phyloP scores from a whole-genome alignment of 2,329 filamentous ascomycete genomes.

The Penicillium capsulatum region DNA sequence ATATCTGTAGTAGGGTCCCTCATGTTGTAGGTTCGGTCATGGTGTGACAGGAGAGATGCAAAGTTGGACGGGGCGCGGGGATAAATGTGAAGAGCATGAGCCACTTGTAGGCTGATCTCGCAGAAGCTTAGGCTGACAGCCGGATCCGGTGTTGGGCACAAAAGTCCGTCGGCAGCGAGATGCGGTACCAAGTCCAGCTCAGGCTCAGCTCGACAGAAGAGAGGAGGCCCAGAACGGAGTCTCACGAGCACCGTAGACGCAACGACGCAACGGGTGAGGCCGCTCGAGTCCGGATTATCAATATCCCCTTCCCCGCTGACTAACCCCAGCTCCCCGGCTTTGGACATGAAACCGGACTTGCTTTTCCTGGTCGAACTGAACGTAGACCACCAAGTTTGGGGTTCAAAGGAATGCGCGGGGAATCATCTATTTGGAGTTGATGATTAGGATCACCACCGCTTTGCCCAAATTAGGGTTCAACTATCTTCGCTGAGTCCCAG shows the following conservation, averaged over 20 bases:
- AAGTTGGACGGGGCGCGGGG: constrained; percentile 9
- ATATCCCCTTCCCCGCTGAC: constrained; percentile 6
- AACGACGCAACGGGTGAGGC: constrained; percentile 15
- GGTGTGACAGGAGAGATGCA: constrained; percentile 19
- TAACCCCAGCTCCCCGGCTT: not conserved
- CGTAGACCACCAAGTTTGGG: too few species aligned
- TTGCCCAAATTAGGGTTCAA: too few species aligned
- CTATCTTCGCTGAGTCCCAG: too few species aligned
- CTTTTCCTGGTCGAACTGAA: too few species aligned
- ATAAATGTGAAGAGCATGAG: constrained; percentile 7
- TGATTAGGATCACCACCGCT: too few species aligned
- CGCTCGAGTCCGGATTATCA: constrained; percentile 11
- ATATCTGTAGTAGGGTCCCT: constrained; percentile 36
- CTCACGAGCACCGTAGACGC: constrained; percentile 1
- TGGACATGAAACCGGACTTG: not conserved
- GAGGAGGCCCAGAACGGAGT: too few species aligned
- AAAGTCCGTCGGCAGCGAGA: not conserved
- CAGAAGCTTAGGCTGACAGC: not conserved
- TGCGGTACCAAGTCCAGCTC: not conserved
- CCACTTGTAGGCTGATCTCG: constrained; percentile 6
- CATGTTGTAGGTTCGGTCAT: constrained; percentile 35
- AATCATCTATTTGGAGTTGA: too few species aligned
- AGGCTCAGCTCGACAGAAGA: not conserved
- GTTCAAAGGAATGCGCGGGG: too few species aligned
- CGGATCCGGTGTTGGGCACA: not conserved